These are phyloP conservation scores for Vitis rotundifolia DNA, from an alignment of 164 flowering plant species.

Conservation along the genomic window DNA sequence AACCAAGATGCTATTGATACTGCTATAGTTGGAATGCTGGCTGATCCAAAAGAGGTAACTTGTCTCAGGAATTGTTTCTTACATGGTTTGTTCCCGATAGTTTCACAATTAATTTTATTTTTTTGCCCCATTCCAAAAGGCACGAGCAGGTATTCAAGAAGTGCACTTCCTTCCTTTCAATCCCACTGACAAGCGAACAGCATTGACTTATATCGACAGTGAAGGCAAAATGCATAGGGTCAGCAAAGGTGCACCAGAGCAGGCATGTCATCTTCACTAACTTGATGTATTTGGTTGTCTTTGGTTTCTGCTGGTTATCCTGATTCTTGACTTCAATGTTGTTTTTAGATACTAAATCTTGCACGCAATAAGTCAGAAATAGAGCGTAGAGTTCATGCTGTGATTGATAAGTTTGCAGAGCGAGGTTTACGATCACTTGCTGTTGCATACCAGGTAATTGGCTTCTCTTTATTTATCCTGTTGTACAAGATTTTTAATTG, in stretches of 20 bases:
- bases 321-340: constrained; percentile 9
- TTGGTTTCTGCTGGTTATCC: not conserved
- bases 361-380: constrained; percentile 66
- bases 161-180: constrained; percentile 95
- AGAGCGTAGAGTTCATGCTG: constrained; percentile 72
- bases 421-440: constrained; percentile 83
- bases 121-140: constrained; percentile 14
- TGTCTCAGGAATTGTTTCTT: not conserved
- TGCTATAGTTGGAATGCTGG: constrained; percentile 81
- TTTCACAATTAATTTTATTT: not conserved
- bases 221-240: constrained; percentile 91
- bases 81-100: too few relatives aligned
- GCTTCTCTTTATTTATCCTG: not conserved
- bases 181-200: constrained; percentile 95
- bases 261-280: constrained; percentile 42
- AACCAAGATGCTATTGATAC: constrained; percentile 84
- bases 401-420: constrained; percentile 86
- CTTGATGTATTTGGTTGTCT: not conserved
- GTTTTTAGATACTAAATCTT: constrained; percentile 56
- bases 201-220: constrained; percentile 76
- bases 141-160: constrained; percentile 73
- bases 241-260: constrained; percentile 95
- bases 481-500: not conserved
- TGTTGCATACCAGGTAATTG: constrained; percentile 77
- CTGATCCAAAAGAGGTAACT: constrained; percentile 78